A percentile compares a stretch with the other conserved stretches of the same genome.
These are phyloP conservation scores for Gyromitra esculenta DNA, from an alignment of 2,329 filamentous ascomycete species.

Conservation along the genomic window DNA sequence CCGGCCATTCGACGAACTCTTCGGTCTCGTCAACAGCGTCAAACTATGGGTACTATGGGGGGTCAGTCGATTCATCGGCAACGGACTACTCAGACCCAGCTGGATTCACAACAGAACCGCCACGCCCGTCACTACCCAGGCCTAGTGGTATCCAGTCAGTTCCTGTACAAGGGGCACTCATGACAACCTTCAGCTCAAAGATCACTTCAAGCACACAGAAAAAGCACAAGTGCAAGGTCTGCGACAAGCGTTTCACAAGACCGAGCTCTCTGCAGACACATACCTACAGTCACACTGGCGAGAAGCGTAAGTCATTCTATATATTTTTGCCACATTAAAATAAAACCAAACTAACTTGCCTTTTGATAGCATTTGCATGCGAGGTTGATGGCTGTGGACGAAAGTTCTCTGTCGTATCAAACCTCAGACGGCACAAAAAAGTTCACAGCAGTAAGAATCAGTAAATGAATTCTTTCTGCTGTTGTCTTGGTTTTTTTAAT, in stretches of 20 bases:
- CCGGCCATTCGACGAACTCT: constrained; percentile 83
- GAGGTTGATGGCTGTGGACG: constrained; percentile 94
- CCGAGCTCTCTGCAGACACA: constrained; percentile 95
- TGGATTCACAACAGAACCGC: constrained; percentile 46
- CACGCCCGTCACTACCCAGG: constrained; percentile 44
- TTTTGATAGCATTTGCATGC: constrained; percentile 80
- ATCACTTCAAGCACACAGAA: constrained; percentile 95
- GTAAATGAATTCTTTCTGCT: constrained; percentile 23
- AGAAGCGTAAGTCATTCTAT: constrained; percentile 80
- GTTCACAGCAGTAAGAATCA: constrained; percentile 81
- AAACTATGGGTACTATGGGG: constrained; percentile 80
- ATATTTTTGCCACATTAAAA: constrained; percentile 1
- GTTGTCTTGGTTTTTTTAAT: neutral
- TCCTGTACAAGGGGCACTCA: constrained; percentile 94
- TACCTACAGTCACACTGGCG: constrained; percentile 98
- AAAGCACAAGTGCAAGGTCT: constrained; percentile 99
- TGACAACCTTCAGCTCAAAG: constrained; percentile 98
- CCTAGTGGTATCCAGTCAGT: constrained; percentile 68
- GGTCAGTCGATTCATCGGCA: constrained; percentile 82
- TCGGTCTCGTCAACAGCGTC: constrained; percentile 86
- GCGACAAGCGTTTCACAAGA: constrained; percentile 95
- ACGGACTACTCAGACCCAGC: constrained; percentile 84
- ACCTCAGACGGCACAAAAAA: constrained; percentile 91
- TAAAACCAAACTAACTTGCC: constrained; percentile 49
- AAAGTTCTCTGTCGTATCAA: constrained; percentile 97